A percentile compares a stretch with the other conserved stretches of the same genome.
Evolutionary conservation across 257 asterid genomes (phyloP).

Genomic region (Penstemon newberryi): DNA sequence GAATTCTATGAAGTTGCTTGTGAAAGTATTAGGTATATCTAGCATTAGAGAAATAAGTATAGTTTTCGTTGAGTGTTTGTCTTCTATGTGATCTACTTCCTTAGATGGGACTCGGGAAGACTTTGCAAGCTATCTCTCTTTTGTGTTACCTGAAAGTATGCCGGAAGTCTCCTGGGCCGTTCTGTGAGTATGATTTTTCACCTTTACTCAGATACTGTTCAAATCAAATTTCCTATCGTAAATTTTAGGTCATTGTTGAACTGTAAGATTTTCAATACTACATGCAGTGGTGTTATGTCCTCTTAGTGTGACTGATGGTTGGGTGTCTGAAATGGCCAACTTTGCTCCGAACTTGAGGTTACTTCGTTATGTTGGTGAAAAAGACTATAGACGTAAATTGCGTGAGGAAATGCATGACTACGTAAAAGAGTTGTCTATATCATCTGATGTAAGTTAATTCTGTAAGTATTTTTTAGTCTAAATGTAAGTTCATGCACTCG

Average conservation of each 20-base stretch:
- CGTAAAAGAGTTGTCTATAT: conserved; percentile 37
- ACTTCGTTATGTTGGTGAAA: conserved; percentile 84
- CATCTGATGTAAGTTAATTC: conserved; percentile 45
- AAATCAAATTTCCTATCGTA: conserved; percentile 14
- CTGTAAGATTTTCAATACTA: conserved; percentile 26
- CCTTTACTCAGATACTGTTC: conserved; percentile 10
- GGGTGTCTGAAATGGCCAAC: conserved; percentile 81
- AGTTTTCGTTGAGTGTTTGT: conserved; percentile 19
- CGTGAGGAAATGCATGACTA: conserved; percentile 58
- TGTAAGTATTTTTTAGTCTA: not conserved
- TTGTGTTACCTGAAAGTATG: conserved; percentile 78
- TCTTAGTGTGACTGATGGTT: conserved; percentile 83
- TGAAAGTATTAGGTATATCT: too few species aligned
- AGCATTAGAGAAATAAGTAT: not conserved
- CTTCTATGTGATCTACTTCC: conserved; percentile 26
- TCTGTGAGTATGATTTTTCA: conserved; percentile 57
- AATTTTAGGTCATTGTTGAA: conserved; percentile 14
- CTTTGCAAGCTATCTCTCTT: conserved; percentile 85
- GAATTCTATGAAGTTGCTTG: too few species aligned
- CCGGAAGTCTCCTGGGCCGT: conserved; percentile 71
- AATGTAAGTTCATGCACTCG: not conserved
- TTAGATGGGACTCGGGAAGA: conserved; percentile 97
- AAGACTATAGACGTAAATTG: conserved; percentile 66
- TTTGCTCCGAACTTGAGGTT: conserved; percentile 68
- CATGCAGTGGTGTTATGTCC: conserved; percentile 94